Evolutionary conservation across 2,329 filamentous ascomycete genomes (phyloP).

Genomic region (Dactylonectria macrodidyma): DNA sequence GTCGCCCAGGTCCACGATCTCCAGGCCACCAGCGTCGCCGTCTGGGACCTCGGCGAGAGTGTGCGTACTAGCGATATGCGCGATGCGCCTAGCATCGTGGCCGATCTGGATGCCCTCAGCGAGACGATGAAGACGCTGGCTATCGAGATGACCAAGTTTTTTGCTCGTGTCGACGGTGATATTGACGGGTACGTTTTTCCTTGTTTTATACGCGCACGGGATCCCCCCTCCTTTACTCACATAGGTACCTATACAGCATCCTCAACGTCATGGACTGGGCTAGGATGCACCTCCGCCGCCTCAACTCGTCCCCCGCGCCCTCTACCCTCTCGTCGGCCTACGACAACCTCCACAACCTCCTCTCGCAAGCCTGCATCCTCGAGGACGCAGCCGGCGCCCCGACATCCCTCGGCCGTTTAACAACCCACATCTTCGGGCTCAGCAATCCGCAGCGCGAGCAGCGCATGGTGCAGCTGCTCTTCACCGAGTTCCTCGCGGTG

Average conservation of each 20-base stretch:
- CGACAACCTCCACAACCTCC: slow-evolving; percentile 85
- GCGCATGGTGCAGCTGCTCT: slow-evolving; percentile 86
- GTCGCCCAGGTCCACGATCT: slow-evolving; percentile 88
- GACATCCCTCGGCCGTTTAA: slow-evolving; percentile 77
- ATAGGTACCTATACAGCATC: slow-evolving; percentile 67
- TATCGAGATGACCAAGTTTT: slow-evolving; percentile 90
- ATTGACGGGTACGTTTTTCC: slow-evolving; percentile 77
- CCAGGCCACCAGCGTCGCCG: slow-evolving; percentile 91
- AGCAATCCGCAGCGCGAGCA: slow-evolving; percentile 86
- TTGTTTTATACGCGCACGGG: too few species aligned
- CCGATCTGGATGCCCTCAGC: slow-evolving; percentile 86
- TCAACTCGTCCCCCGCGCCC: slow-evolving; percentile 74
- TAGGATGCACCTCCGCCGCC: slow-evolving; percentile 82
- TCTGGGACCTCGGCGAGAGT: slow-evolving; percentile 95
- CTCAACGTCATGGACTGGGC: slow-evolving; percentile 98
- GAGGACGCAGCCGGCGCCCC: slow-evolving; percentile 69
- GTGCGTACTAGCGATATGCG: slow-evolving; percentile 93
- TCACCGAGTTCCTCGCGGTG: slow-evolving; percentile 85
- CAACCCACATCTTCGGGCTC: slow-evolving; percentile 83
- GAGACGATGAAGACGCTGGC: slow-evolving; percentile 89
- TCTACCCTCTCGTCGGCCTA: slow-evolving; percentile 76
- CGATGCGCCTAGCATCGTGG: slow-evolving; percentile 87
- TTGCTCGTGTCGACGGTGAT: slow-evolving; percentile 92
- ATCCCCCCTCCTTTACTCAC: neutral
- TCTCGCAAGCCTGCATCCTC: slow-evolving; percentile 75